Conservation (phyloP, 75 land plant species). For the Cryptomeria japonica region DNA sequence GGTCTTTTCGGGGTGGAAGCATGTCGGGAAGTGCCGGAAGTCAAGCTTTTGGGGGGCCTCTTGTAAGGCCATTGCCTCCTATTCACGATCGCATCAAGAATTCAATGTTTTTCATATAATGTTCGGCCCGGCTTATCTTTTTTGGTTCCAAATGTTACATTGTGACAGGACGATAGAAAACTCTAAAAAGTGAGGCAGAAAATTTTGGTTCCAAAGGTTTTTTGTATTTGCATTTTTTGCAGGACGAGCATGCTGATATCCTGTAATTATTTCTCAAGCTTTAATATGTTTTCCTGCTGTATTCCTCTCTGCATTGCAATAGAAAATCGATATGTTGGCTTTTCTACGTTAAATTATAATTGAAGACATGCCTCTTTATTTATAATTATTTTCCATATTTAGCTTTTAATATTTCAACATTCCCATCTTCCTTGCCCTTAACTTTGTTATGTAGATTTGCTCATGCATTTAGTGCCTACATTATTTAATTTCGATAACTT, state of each 20-base stretch:
- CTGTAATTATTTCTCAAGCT: neutral
- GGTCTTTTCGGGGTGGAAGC: slow-evolving; percentile 16
- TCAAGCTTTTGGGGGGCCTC: neutral
- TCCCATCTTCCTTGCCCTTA: too few relatives aligned
- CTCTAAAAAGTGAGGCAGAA: neutral
- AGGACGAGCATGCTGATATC: neutral
- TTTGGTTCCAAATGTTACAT: neutral
- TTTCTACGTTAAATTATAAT: too few relatives aligned
- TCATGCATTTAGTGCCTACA: too few relatives aligned
- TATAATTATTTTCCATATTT: too few relatives aligned
- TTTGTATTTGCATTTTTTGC: neutral
- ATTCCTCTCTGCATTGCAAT: neutral
- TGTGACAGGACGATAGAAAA: neutral
- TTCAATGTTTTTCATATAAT: slow-evolving; percentile 23
- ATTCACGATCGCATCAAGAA: slow-evolving; percentile 13
- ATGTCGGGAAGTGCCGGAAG: slow-evolving; percentile 7
- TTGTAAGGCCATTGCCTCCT: slow-evolving; percentile 15
- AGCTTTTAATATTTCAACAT: too few relatives aligned
- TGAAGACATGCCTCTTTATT: too few relatives aligned
- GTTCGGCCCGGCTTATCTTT: neutral
- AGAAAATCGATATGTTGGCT: neutral
- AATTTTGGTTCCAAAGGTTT: neutral
- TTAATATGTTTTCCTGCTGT: neutral
- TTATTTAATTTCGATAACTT: too few relatives aligned
- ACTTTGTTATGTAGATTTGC: too few relatives aligned